Evolutionary conservation across 306 rosid genomes (phyloP).

Genomic region (Citrullus mucosospermus): DNA sequence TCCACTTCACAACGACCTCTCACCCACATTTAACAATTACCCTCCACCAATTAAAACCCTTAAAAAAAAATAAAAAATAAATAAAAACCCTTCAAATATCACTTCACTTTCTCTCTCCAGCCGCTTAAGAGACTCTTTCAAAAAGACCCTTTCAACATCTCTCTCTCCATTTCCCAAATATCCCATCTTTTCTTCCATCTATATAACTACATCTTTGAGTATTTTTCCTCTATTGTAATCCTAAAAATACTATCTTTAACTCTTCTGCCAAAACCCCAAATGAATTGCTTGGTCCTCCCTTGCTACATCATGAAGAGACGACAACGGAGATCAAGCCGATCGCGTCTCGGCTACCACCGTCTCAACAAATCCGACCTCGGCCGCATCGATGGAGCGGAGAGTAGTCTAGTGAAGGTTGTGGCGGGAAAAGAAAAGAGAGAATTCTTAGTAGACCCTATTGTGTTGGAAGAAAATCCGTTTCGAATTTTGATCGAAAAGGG

Average conservation of each 20-base stretch:
- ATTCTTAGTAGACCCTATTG: slow-evolving; percentile 65
- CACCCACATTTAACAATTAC: neutral
- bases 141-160: neutral
- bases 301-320: slow-evolving; percentile 36
- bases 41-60: neutral
- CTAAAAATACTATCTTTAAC: neutral
- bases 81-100: neutral
- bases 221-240: neutral
- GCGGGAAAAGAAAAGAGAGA: slow-evolving; percentile 77
- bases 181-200: too few relatives aligned
- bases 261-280: neutral
- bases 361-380: neutral
- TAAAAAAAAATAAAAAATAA: too few relatives aligned
- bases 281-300: slow-evolving; percentile 78
- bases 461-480: slow-evolving; percentile 65
- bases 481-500: slow-evolving; percentile 43
- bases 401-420: slow-evolving; percentile 48
- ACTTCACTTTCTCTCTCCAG: slow-evolving; percentile 14
- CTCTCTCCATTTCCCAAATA: neutral
- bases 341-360: slow-evolving; percentile 32
- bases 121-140: slow-evolving; percentile 16
- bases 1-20: neutral
- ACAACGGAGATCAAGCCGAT: slow-evolving; percentile 22
- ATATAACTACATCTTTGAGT: too few relatives aligned
- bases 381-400: slow-evolving; percentile 20